A percentile compares a stretch with the other conserved stretches of the same genome.
Conservation (phyloP, 805 yeast species). For the Ogataea pignaliae region DNA sequence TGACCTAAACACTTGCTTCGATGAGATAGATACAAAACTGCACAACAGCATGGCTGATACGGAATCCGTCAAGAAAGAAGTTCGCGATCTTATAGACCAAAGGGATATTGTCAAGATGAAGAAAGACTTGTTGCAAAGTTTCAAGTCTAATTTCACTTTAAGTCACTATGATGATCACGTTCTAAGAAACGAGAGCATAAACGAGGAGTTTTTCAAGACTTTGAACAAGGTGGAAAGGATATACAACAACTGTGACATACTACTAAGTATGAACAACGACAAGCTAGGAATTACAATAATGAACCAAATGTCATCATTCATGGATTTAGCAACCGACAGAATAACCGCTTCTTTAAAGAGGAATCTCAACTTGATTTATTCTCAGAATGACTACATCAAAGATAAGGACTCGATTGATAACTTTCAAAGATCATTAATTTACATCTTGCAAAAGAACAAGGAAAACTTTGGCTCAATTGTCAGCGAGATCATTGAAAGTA, state of each 20-base stretch:
- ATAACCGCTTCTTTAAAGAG: constrained; percentile 38
- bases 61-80: constrained; percentile 12
- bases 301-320: constrained; percentile 47
- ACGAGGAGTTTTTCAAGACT: constrained; percentile 49
- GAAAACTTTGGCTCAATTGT: constrained; percentile 57
- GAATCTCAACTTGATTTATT: constrained; percentile 25
- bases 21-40: constrained; percentile 22
- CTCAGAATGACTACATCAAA: constrained; percentile 13
- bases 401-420: constrained; percentile 17
- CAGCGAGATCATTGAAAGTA: constrained; percentile 57
- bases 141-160: constrained; percentile 61
- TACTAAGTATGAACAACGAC: constrained; percentile 67
- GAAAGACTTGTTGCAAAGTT: constrained; percentile 45
- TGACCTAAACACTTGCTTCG: constrained; percentile 21
- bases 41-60: constrained; percentile 23
- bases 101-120: constrained; percentile 40
- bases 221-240: constrained; percentile 60
- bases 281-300: constrained; percentile 62
- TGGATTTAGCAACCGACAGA: constrained; percentile 51
- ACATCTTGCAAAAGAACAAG: constrained; percentile 33
- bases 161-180: constrained; percentile 67
- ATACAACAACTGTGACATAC: constrained; percentile 60
- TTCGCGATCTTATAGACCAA: constrained; percentile 25
- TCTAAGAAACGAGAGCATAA: constrained; percentile 42
- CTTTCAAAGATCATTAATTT: constrained; percentile 30